Percentiles rank a stretch among this genome's conserved stretches.
phyloP scores from a whole-genome alignment of 805 yeast species.

The Ogataea neopini region DNA sequence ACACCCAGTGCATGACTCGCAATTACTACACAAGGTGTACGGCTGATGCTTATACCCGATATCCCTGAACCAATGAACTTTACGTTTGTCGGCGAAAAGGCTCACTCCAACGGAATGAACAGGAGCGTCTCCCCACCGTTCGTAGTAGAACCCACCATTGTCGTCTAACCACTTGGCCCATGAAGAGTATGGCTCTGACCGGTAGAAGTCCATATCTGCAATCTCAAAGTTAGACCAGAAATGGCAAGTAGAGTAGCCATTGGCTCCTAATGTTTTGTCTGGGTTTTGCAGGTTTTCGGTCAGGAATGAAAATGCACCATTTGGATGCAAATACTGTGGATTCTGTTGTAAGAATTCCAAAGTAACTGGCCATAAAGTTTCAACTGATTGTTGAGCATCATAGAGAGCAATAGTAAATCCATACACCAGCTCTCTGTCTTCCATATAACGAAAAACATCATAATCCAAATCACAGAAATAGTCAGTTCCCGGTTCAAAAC shows the following conservation, averaged over 20 bases:
- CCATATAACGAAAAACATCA: conserved; percentile 76
- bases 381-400: conserved; percentile 66
- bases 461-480: conserved; percentile 71
- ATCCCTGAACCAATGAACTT: conserved; percentile 85
- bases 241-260: conserved; percentile 65
- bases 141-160: conserved; percentile 83
- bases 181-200: conserved; percentile 62
- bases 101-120: conserved; percentile 78
- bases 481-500: conserved; percentile 73
- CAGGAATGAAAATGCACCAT: conserved; percentile 56
- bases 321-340: conserved; percentile 56
- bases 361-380: conserved; percentile 70
- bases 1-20: conserved; percentile 65
- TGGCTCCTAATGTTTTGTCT: conserved; percentile 38
- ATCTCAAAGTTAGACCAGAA: conserved; percentile 92
- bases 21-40: conserved; percentile 52
- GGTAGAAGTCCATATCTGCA: conserved; percentile 77
- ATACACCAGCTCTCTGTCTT: conserved; percentile 63
- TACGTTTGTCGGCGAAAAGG: conserved; percentile 65
- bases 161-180: conserved; percentile 67
- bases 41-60: conserved; percentile 79
- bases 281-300: conserved; percentile 55
- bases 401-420: conserved; percentile 72
- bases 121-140: conserved; percentile 94
- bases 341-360: conserved; percentile 54